Evolutionary conservation across 164 flowering plant genomes (phyloP), one percentile per base, ranked within the genome.

Genomic region (Vitis riparia): DNA sequence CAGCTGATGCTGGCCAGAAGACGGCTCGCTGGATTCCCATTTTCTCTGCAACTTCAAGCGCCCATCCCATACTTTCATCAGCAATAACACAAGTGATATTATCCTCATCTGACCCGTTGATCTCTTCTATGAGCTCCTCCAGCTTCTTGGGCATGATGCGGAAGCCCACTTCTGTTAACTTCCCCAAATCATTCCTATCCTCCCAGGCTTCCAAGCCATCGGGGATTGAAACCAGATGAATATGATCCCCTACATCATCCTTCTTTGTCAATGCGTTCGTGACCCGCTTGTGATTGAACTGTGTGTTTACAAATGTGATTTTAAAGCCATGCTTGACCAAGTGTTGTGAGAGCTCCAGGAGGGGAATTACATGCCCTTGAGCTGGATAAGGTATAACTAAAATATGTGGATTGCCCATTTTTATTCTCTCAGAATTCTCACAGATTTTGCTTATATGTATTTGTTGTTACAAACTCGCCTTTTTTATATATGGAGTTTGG

Each of bases 301-400:
- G 77, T 0, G 83, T 78, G 75, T 76, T 78, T 1, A 78, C 83
- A 65, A 80, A 73, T n/a, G 83, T 80, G 62, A 80, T 64, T 19
- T 67, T 73, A 64, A 78, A 13, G 5, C 86, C 84, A 16, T 76
- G 68, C 9, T 69, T 58, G 47, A 23, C 82, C 11, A 83, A 16
- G 44, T 71, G 48, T 47, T 49, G 70, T 3, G 85, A 79, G 11
- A 85, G 69, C 63, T 83, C 80, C 80, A 82, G 55, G 2, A 86
- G 30, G 3, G 89, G 89, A 57, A 79, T 78, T 23, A 82, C 81
- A 70, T 85, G 88, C 16, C 88, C 88, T 70, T 81, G 86, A 52
- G 82, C 86, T 13, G 84, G 82, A 56, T 68, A 76, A 30, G 85
- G 85, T 9, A 84, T 56, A 1, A 71, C 80, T 44, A 84, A 11